Evolutionary conservation across 192 early-diverging fungal genomes (phyloP).

Genomic region (Cetraspora pellucida): DNA sequence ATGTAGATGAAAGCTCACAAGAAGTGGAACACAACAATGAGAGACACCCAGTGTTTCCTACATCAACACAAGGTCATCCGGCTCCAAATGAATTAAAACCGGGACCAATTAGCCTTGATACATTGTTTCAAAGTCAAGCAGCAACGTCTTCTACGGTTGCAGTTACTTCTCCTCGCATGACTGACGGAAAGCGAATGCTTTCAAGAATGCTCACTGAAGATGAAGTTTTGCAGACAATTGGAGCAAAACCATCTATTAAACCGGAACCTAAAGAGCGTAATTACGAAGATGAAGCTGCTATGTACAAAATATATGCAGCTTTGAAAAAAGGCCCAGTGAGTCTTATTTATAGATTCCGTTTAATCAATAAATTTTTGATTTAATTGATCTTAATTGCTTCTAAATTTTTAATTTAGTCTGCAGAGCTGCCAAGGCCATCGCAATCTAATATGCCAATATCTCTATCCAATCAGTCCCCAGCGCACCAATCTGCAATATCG

Average conservation of each 20-base stretch:
- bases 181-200: slow-evolving; percentile 9
- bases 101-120: slow-evolving; percentile 49
- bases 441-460: background rate
- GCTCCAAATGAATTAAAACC: slow-evolving; percentile 34
- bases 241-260: slow-evolving; percentile 32
- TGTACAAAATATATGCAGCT: slow-evolving; percentile 57
- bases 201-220: slow-evolving; percentile 54
- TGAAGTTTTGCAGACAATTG: slow-evolving; percentile 55
- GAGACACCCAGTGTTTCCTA: background rate
- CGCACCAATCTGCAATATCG: background rate
- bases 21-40: slow-evolving; percentile 18
- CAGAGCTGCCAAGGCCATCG: background rate
- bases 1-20: slow-evolving; percentile 42
- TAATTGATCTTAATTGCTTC: background rate
- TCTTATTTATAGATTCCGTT: background rate
- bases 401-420: background rate
- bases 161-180: slow-evolving; percentile 11
- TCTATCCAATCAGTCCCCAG: background rate
- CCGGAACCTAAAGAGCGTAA: slow-evolving; percentile 17
- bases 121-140: slow-evolving; percentile 54
- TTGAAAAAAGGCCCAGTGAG: slow-evolving; percentile 53
- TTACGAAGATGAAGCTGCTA: slow-evolving; percentile 53
- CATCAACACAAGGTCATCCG: slow-evolving; percentile 32
- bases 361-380: background rate
- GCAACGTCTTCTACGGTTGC: slow-evolving; percentile 28